A percentile compares a stretch with the other conserved stretches of the same genome.
Evolutionary conservation across 345 rosid species (phyloP).

Genomic region (Dipteronia dyeriana): DNA sequence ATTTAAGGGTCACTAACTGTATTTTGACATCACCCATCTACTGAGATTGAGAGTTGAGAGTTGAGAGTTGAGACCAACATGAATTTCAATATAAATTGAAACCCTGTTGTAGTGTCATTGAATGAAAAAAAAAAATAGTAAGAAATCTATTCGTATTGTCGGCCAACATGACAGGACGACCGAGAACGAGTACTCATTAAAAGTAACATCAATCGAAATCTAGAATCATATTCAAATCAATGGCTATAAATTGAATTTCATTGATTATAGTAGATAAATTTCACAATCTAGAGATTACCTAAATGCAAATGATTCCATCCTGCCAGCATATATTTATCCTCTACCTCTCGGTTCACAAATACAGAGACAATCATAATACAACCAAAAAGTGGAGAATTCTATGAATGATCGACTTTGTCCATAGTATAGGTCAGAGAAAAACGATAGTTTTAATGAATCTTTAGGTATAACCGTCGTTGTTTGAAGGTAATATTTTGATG

Average conservation of each 20-base stretch:
- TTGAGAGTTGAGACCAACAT: neutral
- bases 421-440: neutral
- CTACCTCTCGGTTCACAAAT: neutral
- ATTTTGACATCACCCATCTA: neutral
- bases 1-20: neutral
- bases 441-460: neutral
- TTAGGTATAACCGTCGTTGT: conserved; percentile 12
- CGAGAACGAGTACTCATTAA: too few species aligned
- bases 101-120: neutral
- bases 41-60: neutral
- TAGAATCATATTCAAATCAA: too few species aligned
- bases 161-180: neutral
- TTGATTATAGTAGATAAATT: neutral
- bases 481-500: too few species aligned
- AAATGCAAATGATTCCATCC: neutral
- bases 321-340: neutral
- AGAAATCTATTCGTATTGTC: neutral
- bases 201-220: neutral
- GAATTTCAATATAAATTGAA: neutral
- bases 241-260: neutral
- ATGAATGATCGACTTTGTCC: neutral
- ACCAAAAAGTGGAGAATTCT: neutral
- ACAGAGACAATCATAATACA: neutral
- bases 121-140: neutral
- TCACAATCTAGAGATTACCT: neutral